A percentile compares a stretch with the other conserved stretches of the same genome.
Conservation (phyloP, 169 alveolate species). For the Cryptosporidium baileyi region DNA sequence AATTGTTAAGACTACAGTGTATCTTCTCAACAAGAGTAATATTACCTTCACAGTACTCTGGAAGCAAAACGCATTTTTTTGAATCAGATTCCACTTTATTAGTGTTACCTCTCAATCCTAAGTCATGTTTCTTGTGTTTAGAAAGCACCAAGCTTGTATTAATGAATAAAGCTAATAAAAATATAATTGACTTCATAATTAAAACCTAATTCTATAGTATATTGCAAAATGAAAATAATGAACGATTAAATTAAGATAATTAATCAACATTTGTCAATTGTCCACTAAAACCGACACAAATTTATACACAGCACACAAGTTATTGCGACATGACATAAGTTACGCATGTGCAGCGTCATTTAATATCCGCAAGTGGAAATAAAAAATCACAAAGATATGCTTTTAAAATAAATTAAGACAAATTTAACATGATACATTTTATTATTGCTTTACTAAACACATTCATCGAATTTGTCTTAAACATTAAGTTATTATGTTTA, state of each 20-base stretch:
- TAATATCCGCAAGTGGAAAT: slow-evolving; percentile 47
- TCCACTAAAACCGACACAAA: slow-evolving; percentile 10
- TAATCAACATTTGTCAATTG: background rate
- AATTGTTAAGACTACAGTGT: background rate
- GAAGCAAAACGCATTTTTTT: background rate
- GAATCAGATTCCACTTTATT: background rate
- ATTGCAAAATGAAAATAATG: background rate
- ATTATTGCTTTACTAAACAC: too few relatives aligned
- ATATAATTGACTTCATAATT: background rate
- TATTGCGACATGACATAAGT: slow-evolving; percentile 60
- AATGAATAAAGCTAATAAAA: background rate
- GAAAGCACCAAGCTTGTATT: slow-evolving; percentile 9
- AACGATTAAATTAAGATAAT: background rate
- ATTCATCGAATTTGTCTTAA: too few relatives aligned
- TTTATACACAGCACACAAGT: slow-evolving; percentile 40
- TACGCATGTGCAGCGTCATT: slow-evolving; percentile 52
- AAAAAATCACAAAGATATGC: background rate
- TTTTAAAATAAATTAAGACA: too few relatives aligned
- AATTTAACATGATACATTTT: too few relatives aligned
- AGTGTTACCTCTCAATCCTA: slow-evolving; percentile 46
- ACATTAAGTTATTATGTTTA: too few relatives aligned
- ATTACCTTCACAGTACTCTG: background rate
- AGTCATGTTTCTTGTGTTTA: slow-evolving; percentile 2
- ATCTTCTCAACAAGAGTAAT: slow-evolving; percentile 41
- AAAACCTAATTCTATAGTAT: background rate